These are phyloP conservation scores for Metrosideros polymorpha DNA, from an alignment of 441 rosid genomes.

Conservation along the genomic window DNA sequence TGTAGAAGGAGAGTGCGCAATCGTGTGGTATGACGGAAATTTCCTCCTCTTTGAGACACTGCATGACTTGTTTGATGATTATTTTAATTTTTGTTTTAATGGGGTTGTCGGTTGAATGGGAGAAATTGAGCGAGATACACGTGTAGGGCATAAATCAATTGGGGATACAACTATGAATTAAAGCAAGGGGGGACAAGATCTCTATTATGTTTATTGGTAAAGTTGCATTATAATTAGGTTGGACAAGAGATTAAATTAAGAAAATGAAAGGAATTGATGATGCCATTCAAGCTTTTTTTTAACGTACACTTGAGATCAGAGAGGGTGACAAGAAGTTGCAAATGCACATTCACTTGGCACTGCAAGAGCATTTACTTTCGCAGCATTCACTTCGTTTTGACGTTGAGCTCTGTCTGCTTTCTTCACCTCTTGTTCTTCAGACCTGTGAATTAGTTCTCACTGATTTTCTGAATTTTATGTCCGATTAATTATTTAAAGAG, in stretches of 20 bases:
- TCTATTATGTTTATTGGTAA: slow-evolving; percentile 15
- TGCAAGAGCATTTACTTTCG: background rate
- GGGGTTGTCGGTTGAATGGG: slow-evolving; percentile 26
- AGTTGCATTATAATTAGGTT: background rate
- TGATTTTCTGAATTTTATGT: background rate
- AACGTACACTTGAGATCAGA: background rate
- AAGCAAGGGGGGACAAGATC: slow-evolving; percentile 29
- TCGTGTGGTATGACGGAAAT: slow-evolving; percentile 35
- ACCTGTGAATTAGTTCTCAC: background rate
- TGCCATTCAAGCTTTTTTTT: background rate
- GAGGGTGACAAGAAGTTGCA: background rate
- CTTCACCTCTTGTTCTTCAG: background rate
- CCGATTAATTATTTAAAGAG: background rate
- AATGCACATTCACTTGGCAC: background rate
- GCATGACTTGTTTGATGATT: background rate
- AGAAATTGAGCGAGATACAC: slow-evolving; percentile 18
- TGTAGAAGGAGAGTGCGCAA: background rate
- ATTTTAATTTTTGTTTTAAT: background rate
- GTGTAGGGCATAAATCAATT: slow-evolving; percentile 10
- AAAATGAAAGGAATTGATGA: background rate
- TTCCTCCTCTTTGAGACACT: slow-evolving; percentile 16
- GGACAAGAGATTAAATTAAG: background rate
- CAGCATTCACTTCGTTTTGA: background rate
- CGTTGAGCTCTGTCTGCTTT: background rate
- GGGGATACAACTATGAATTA: slow-evolving; percentile 20